Evolutionary conservation across 2,329 filamentous ascomycete species (phyloP).

Genomic region (Fulvia fulva): DNA sequence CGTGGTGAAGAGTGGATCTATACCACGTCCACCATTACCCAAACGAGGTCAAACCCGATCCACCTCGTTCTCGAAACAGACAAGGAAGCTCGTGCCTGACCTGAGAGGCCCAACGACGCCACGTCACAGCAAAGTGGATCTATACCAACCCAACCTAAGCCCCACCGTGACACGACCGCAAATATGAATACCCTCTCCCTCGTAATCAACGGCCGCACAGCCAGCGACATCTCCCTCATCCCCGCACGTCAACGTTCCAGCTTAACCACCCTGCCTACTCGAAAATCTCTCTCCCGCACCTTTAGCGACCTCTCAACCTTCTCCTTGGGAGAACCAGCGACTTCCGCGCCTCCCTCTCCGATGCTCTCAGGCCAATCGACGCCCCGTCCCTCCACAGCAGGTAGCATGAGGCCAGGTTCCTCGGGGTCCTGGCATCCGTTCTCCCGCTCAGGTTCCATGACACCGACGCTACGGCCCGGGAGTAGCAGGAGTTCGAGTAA

Average conservation of each 20-base stretch:
- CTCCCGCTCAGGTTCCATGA: not conserved
- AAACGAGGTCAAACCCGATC: not conserved
- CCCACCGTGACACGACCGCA: not conserved
- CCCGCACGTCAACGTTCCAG: constrained; percentile 15
- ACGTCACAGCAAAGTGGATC: not conserved
- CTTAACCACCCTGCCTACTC: constrained; percentile 8
- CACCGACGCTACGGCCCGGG: constrained; percentile 2
- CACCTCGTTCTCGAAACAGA: not conserved
- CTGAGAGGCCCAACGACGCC: not conserved
- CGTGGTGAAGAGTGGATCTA: not conserved
- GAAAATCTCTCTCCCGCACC: not conserved
- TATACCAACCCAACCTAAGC: not conserved
- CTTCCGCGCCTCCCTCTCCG: not conserved
- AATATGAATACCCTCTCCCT: constrained; percentile 30
- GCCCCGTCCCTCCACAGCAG: not conserved
- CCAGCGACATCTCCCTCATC: constrained; percentile 17
- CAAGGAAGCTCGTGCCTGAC: not conserved
- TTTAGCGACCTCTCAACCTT: not conserved
- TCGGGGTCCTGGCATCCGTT: not conserved
- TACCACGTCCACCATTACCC: not conserved
- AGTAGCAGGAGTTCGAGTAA: constrained; percentile 3
- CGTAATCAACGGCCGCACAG: constrained; percentile 27
- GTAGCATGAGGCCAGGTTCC: not conserved
- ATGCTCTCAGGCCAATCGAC: not conserved
- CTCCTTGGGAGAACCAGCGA: not conserved